Base-by-base conservation (phyloP, 306 rosid genomes). In the Lathyrus oleraceus region DNA sequence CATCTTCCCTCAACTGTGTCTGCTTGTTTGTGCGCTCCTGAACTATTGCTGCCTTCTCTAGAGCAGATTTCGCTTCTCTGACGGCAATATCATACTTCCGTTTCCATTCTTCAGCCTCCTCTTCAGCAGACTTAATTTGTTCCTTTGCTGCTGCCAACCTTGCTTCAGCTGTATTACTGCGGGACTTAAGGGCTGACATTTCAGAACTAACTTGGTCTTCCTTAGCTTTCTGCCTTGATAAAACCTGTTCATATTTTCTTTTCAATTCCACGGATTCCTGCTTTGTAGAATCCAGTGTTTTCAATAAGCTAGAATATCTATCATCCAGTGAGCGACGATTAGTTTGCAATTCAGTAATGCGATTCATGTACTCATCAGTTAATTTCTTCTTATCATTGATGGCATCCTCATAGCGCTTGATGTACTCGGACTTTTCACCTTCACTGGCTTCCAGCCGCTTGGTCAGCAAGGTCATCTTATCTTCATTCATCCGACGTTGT, bases 71-170 rank as follows among this genome's bases (percentile, higher is more conserved):
- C 66, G 97, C 92, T 48, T 91, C 99, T 82, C 92, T 83, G 61
- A 79, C 54, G 14, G 97, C 99, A 79, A 79, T 71, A 39, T 91
- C 96, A 78, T 81, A 95, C 73, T 91, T 95, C 76, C 97, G 77
- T 70, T 95, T 91, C 99, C 99, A 95, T 79, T 91, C 97, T 75
- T 82, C 91, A 28, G 97, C 97, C 78, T 95, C 99, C 83, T 87
- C 99, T 76, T 87, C 95, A 20, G 99, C 95, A 77, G 99, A 95
- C 75, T 91, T 92, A 39, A 91, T 83, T 72, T 86, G 99, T 68
- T 95, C 97, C 71, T 76, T 82, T 71, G 97, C 91, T 67, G 99
- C 99, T 44, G 95, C 92, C 52, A 91, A 74, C 83, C 95, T 86
- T 73, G 99, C 97, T 76, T 95, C 97, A 60, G 95, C 92, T 68